Evolutionary conservation across 768 basidiomycete species (phyloP).

Genomic region (Phylloporus rhodoxanthus): DNA sequence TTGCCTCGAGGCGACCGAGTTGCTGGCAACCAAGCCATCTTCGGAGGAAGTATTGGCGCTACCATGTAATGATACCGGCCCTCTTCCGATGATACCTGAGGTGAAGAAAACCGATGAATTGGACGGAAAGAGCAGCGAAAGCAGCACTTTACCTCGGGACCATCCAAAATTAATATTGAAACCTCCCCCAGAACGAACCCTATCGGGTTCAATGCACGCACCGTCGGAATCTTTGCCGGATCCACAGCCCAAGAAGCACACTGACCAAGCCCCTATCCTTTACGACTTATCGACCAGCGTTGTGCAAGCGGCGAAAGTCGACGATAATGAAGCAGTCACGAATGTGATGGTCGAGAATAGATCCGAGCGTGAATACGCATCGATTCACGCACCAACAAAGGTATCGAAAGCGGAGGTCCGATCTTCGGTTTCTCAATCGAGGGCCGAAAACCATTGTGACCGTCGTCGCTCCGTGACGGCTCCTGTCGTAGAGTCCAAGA

Average conservation of each 20-base stretch:
- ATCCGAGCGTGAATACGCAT: not conserved
- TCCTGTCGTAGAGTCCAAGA: not conserved
- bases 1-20: not conserved
- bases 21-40: not conserved
- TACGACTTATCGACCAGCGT: not conserved
- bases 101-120: not conserved
- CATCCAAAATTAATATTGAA: not conserved
- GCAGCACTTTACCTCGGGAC: not conserved
- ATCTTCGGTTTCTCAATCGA: not conserved
- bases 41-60: not conserved
- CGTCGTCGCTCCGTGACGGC: not conserved
- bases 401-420: not conserved
- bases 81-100: not conserved
- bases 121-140: not conserved
- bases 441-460: not conserved
- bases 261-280: not conserved
- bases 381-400: constrained; percentile 11
- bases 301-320: not conserved
- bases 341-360: not conserved
- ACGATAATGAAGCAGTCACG: not conserved
- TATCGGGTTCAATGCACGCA: constrained; percentile 14
- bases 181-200: constrained; percentile 2
- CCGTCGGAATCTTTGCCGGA: not conserved
- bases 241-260: not conserved
- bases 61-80: not conserved